These are phyloP conservation scores for Pestalotiopsis sp. DNA, from an alignment of 2,329 filamentous ascomycete genomes.

Conservation along the genomic window DNA sequence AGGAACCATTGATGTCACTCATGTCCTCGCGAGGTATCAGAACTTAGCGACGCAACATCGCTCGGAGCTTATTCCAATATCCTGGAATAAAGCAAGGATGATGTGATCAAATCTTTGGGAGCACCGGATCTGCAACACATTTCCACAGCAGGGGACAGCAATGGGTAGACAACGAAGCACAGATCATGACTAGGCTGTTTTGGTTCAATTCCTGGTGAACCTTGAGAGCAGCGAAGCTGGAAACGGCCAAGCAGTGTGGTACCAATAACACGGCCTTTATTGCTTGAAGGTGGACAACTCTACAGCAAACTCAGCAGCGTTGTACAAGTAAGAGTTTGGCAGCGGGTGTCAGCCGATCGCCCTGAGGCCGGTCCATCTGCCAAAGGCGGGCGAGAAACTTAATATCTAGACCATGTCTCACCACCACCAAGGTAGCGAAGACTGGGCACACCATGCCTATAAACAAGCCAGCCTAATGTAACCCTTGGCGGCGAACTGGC, in stretches of 20 bases:
- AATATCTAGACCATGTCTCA: neutral
- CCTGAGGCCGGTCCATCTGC: neutral
- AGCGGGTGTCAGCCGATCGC: neutral
- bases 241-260: neutral
- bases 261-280: neutral
- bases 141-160: neutral
- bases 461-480: neutral
- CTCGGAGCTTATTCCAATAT: neutral
- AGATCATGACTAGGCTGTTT: neutral
- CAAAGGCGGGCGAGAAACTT: neutral
- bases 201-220: neutral
- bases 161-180: neutral
- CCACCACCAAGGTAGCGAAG: neutral
- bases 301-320: neutral
- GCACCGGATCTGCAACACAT: neutral
- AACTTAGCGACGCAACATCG: neutral
- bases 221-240: neutral
- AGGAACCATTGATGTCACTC: neutral
- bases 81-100: neutral
- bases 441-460: neutral
- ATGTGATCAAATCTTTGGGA: neutral
- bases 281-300: neutral
- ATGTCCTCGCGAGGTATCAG: neutral
- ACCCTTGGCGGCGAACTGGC: neutral
- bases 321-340: no score